phyloP scores from a whole-genome alignment of 306 rosid species.

The Cajanus cajan region DNA sequence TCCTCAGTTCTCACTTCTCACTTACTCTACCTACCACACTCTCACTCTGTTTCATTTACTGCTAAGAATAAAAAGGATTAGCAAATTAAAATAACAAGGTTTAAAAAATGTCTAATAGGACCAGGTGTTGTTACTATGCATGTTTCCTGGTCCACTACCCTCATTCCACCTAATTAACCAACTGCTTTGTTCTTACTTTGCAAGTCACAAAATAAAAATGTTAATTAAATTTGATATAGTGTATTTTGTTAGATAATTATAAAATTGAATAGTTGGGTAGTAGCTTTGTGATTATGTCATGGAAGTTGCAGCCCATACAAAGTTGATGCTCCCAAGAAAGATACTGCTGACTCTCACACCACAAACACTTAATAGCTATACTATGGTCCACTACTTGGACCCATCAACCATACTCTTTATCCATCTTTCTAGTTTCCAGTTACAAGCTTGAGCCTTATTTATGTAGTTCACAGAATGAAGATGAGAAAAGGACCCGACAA shows the following conservation, averaged over 20 bases:
- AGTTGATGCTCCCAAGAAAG: conserved; percentile 71
- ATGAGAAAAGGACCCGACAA: conserved; percentile 31
- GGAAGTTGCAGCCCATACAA: conserved; percentile 41
- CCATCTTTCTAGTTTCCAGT: conserved; percentile 23
- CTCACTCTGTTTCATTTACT: conserved; percentile 1
- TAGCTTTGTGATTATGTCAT: conserved; percentile 29
- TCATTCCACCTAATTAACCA: conserved; percentile 50
- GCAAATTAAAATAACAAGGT: conserved; percentile 5
- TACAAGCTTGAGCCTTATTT: conserved; percentile 30
- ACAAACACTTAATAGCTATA: conserved; percentile 41
- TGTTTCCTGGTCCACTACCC: conserved; percentile 13
- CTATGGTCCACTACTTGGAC: conserved; percentile 45
- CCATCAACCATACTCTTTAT: conserved; percentile 32
- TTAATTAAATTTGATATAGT: neutral
- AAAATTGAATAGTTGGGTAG: neutral
- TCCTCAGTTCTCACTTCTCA: conserved; percentile 11
- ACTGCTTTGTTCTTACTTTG: conserved; percentile 24
- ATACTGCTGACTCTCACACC: conserved; percentile 49
- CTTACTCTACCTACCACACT: conserved; percentile 38
- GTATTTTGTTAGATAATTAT: neutral
- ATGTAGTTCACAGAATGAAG: conserved; percentile 34
- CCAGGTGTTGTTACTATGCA: neutral
- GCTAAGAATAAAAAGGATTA: conserved; percentile 37
- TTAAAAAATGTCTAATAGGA: conserved; percentile 28
- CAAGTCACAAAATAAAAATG: conserved; percentile 15